Percentiles rank a stretch among this genome's conserved stretches.
These are phyloP conservation scores for Phytophthora litchii DNA, from an alignment of 352 stramenopile species.

Conservation along the genomic window DNA sequence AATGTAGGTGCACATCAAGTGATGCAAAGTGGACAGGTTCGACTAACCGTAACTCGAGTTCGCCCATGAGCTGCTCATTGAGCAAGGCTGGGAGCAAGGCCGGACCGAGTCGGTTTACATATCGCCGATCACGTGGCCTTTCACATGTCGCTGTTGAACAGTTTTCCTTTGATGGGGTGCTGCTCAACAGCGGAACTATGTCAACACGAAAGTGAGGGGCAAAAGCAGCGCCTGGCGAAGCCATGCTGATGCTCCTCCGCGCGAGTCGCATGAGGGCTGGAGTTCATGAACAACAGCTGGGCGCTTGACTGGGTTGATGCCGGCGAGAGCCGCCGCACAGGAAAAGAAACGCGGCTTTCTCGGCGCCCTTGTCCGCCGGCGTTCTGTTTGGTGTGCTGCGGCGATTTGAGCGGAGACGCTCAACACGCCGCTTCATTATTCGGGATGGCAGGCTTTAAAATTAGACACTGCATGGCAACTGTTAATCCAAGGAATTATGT, in stretches of 20 bases:
- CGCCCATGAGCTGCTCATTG: too few relatives aligned
- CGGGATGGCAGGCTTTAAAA: constrained; percentile 7
- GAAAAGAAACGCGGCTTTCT: constrained; percentile 26
- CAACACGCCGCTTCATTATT: constrained; percentile 33
- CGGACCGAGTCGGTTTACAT: constrained; percentile 1
- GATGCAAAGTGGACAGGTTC: constrained; percentile 32
- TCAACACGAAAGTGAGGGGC: constrained; percentile 16
- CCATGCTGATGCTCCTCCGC: constrained; percentile 17
- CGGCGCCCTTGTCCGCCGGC: constrained; percentile 30
- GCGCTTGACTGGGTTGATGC: constrained; percentile 26
- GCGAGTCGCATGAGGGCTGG: constrained; percentile 14
- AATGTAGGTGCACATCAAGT: not conserved
- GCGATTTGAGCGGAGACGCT: constrained; percentile 34
- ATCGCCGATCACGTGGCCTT: constrained; percentile 32
- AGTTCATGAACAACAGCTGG: constrained; percentile 38
- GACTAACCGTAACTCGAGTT: constrained; percentile 22
- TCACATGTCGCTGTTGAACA: constrained; percentile 34
- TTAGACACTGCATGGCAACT: not conserved
- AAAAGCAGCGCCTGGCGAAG: not conserved
- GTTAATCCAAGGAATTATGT: not conserved
- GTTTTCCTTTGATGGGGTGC: constrained; percentile 18
- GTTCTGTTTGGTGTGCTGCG: constrained; percentile 15
- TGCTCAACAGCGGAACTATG: constrained; percentile 10
- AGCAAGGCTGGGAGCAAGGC: too few relatives aligned
- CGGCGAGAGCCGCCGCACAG: constrained; percentile 24